Conservation (phyloP, 2,329 filamentous ascomycete species). For the Monilinia fructigena region DNA sequence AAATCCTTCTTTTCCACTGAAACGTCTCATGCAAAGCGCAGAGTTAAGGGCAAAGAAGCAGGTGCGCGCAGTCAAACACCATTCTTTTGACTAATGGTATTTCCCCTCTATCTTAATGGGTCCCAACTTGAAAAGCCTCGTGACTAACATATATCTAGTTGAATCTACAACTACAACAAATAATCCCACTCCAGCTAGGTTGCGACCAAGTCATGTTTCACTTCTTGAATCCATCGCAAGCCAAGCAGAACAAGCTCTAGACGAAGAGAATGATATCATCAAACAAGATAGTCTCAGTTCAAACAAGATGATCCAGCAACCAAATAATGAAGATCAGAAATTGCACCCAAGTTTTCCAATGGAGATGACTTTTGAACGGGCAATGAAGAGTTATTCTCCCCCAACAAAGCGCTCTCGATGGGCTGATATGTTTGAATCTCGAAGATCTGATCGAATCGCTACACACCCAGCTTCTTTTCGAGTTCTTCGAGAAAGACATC, state of each 20-base stretch:
- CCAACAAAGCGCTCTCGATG: constrained; percentile 14
- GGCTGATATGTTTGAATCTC: constrained; percentile 8
- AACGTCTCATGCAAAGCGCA: not conserved
- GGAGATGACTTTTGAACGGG: not conserved
- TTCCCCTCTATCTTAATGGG: no score
- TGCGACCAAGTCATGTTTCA: not conserved
- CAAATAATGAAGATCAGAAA: not conserved
- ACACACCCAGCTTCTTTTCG: not conserved
- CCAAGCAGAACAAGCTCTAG: not conserved
- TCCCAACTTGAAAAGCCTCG: fast-evolving
- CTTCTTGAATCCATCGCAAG: not conserved
- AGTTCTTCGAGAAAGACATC: not conserved
- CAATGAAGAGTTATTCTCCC: not conserved
- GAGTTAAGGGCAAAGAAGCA: not conserved
- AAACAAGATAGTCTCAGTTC: not conserved
- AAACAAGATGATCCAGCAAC: no score
- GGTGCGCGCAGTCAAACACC: not conserved
- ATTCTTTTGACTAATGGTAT: not conserved
- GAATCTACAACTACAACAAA: not conserved
- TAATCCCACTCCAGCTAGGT: not conserved
- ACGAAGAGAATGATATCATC: not conserved
- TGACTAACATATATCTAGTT: not conserved
- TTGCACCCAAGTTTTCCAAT: not conserved
- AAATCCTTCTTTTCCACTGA: not conserved
- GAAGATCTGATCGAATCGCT: not conserved